Conservation (phyloP, 768 basidiomycete species). For the Macrolepiota albuminosa region DNA sequence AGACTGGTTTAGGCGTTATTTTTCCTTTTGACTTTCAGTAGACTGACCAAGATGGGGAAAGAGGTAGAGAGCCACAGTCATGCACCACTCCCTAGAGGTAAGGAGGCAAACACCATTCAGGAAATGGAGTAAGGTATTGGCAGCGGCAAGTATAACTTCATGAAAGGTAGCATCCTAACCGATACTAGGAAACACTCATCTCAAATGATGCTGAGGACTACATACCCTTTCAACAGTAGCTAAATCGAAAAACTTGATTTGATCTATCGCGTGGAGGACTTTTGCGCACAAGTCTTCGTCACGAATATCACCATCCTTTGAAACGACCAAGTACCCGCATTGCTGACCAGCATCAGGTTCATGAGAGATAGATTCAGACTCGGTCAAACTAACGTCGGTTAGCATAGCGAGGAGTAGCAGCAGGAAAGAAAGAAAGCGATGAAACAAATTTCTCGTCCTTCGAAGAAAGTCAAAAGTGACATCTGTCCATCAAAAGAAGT, state of each 20-base stretch:
- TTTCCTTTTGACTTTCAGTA: conserved; percentile 15
- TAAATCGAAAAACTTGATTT: conserved; percentile 11
- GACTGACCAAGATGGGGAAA: conserved; percentile 19
- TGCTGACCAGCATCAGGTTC: background rate
- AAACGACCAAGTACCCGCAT: background rate
- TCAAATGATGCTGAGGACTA: background rate
- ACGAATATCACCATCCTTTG: background rate
- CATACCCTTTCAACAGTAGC: conserved; percentile 12
- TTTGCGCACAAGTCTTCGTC: conserved; percentile 6
- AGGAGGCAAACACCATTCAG: conserved; percentile 12
- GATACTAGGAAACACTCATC: background rate
- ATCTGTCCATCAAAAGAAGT: conserved; percentile 11
- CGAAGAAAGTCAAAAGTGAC: conserved; percentile 3
- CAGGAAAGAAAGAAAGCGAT: background rate
- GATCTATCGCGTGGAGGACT: conserved; percentile 9
- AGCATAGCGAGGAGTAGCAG: conserved; percentile 11
- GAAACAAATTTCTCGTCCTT: background rate
- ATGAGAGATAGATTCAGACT: conserved; percentile 40
- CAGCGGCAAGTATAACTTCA: conserved; percentile 16
- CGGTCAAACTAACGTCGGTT: conserved; percentile 42
- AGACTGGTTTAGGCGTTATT: background rate
- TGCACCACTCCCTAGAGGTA: background rate
- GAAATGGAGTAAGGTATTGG: conserved; percentile 16
- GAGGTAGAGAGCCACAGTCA: conserved; percentile 2
- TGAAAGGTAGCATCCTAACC: conserved; percentile 13